Evolutionary conservation across 371 early-diverging fungal genomes (phyloP).

Genomic region (Apophysomyces sp.): DNA sequence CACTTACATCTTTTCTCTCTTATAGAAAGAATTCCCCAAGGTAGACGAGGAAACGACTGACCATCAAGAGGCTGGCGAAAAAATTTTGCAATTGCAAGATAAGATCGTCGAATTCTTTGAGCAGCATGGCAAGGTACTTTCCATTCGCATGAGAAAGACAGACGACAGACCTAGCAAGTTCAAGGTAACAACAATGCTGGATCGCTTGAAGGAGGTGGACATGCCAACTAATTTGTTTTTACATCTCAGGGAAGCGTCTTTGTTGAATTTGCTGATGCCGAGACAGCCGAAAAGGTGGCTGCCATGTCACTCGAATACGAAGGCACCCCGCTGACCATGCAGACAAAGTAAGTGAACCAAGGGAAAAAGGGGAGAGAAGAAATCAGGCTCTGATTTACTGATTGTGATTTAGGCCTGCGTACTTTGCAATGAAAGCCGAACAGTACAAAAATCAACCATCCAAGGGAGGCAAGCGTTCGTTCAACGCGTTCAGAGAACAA

Average conservation of each 20-base stretch:
- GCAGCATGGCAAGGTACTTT: slow-evolving; percentile 47
- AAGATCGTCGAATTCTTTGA: slow-evolving; percentile 59
- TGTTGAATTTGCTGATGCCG: slow-evolving; percentile 58
- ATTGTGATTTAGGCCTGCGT: background rate
- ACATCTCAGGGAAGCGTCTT: slow-evolving; percentile 54
- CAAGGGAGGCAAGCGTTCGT: background rate
- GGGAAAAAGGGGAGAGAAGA: slow-evolving; percentile 16
- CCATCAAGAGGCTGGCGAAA: slow-evolving; percentile 25
- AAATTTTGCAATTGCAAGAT: slow-evolving; percentile 52
- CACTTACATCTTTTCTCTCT: background rate
- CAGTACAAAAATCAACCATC: slow-evolving; percentile 6
- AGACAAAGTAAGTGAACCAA: slow-evolving; percentile 39
- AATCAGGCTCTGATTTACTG: too few species aligned
- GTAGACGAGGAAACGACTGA: slow-evolving; percentile 22
- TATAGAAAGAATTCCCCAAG: slow-evolving; percentile 59
- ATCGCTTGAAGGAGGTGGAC: background rate
- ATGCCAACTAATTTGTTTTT: background rate
- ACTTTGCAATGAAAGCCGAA: slow-evolving; percentile 13
- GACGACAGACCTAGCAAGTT: slow-evolving; percentile 46
- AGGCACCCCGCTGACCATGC: slow-evolving; percentile 50
- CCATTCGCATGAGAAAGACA: slow-evolving; percentile 65
- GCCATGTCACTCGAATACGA: slow-evolving; percentile 49
- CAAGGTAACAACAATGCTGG: slow-evolving; percentile 15
- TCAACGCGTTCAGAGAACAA: slow-evolving; percentile 10
- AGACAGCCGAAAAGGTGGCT: slow-evolving; percentile 54